Conservation (phyloP, 73 alveolate species). For the Symbiodinium pilosum region DNA sequence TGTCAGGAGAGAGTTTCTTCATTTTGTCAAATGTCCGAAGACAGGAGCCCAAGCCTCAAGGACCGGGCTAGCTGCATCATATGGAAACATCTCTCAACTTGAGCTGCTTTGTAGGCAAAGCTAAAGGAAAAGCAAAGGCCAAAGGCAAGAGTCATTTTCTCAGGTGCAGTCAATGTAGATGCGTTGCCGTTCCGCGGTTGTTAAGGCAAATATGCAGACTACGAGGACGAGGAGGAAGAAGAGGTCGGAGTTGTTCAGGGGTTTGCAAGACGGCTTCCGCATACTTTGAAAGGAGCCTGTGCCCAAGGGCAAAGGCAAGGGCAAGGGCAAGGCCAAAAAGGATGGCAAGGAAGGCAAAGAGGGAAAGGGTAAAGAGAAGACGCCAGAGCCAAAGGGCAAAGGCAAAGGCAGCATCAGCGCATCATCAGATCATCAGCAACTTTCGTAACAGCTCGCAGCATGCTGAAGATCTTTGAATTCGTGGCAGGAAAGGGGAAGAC, state of each 20-base stretch:
- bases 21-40: neutral
- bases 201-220: constrained; percentile 43
- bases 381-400: neutral
- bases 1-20: neutral
- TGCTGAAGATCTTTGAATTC: neutral
- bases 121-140: neutral
- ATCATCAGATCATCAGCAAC: too few relatives aligned
- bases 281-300: neutral
- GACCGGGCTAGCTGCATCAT: neutral
- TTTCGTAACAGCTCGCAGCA: too few relatives aligned
- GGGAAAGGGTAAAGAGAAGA: neutral
- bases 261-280: neutral
- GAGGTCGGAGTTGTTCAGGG: neutral
- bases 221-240: constrained; percentile 44
- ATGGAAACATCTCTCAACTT: too few relatives aligned
- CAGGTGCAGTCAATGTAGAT: neutral
- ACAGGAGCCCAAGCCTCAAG: constrained; percentile 6
- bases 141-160: neutral
- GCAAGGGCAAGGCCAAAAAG: constrained; percentile 41
- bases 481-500: constrained; percentile 30
- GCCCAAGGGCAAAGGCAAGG: constrained; percentile 78
- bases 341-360: neutral
- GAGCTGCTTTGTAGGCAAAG: neutral
- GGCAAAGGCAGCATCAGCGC: too few relatives aligned
- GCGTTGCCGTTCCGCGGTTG: neutral